Evolutionary conservation across 164 flowering plant species (phyloP).

Genomic region (Aristolochia fimbriata): DNA sequence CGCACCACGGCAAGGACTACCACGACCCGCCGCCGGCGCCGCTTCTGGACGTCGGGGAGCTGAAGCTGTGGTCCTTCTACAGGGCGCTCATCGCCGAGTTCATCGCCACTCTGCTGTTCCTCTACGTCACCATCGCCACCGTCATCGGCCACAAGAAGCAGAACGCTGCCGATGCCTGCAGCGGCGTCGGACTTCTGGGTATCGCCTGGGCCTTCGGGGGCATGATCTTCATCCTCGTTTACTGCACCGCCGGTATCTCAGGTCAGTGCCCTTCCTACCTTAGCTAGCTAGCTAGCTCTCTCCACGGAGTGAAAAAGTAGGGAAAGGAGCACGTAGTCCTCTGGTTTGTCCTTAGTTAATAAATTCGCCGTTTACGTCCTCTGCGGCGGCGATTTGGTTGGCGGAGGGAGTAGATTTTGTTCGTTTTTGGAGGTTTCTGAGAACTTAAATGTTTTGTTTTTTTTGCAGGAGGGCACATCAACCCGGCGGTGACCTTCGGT

Average conservation of each 20-base stretch:
- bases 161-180: conserved; percentile 11
- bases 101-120: conserved; percentile 34
- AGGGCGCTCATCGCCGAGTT: conserved; percentile 37
- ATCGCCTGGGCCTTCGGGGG: conserved; percentile 43
- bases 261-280: conserved; percentile 12
- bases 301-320: too few relatives aligned
- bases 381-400: too few relatives aligned
- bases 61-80: conserved; percentile 33
- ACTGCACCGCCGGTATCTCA: conserved; percentile 43
- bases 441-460: too few relatives aligned
- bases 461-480: conserved; percentile 32
- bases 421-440: too few relatives aligned
- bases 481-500: conserved; percentile 44
- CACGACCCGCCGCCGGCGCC: conserved; percentile 39
- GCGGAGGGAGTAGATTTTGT: too few relatives aligned
- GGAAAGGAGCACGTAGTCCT: too few relatives aligned
- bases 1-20: conserved; percentile 27
- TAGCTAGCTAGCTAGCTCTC: too few relatives aligned
- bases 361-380: too few relatives aligned
- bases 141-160: conserved; percentile 28
- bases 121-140: conserved; percentile 28
- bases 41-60: conserved; percentile 26
- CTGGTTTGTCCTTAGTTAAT: too few relatives aligned
- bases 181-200: conserved; percentile 29
- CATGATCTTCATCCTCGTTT: conserved; percentile 37